Evolutionary conservation across 176 grass and related monocot genomes (phyloP), one percentile per base, ranked within the genome.

Genomic region (Elaeis guineensis): DNA sequence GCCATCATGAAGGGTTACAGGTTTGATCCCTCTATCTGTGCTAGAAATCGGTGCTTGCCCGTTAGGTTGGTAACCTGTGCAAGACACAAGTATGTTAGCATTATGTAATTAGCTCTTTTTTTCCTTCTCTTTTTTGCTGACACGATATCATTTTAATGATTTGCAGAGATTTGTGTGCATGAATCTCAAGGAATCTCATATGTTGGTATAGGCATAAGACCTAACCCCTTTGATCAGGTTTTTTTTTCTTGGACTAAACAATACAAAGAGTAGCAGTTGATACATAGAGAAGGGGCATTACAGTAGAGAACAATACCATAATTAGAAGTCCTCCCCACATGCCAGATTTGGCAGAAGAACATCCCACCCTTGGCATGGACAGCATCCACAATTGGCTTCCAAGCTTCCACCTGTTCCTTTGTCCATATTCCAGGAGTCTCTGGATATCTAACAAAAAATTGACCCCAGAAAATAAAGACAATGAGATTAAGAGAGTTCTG

Each of bases 321-420:
- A 55, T 82, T 76, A 48, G 83, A 87, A 22, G 58, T 64, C 63
- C 89, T 78, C 35, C 88, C 83, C 7, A 66, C 76, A 55, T 90
- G 87, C 87, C 78, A 85, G 63, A 90, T 82, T 62, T 91, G 88
- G 65, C 79, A 92, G 70, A 92, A 92, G 77, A 87, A 87, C 63
- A 69, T 54, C 4, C 73, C 89, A 25, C 66, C 89, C 68, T 78
- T 87, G 0, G 66, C 62, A 80, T 92, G 89, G 24, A 84, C 80
- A 0, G 77, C 65, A 57, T 87, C 57, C 50, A 92, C 83, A 44
- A 87, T 48, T 15, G 73, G 83, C 58, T 80, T 92, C 89, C 89
- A 92, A 21, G 83, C 80, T 49, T 84, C 77, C 12, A 92, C 62
- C 29, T 92, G 89, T 26, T 78, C 83, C 73, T 76, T 80, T 0